Evolutionary conservation across 768 basidiomycete species (phyloP), one percentile per base, ranked within the genome.

Genomic region (Tephrocybe sp.): DNA sequence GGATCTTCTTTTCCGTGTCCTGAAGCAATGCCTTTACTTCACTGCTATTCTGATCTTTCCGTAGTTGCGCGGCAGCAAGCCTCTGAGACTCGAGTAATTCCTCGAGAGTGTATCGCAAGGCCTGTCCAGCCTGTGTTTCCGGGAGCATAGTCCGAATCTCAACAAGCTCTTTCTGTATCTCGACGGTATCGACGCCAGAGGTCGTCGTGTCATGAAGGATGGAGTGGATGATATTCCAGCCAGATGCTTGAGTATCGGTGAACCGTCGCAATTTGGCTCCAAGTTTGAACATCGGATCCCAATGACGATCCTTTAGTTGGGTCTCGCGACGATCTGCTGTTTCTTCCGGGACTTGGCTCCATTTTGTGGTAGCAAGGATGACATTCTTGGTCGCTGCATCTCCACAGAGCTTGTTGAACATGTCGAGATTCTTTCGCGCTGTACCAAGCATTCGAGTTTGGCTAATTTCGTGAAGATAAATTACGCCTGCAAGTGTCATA

Each of bases 301-400:
- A 76, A 47, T 67, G 74, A 13, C 51, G 59, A 19, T 38, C 31
- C 38, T 48, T 39, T 16, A 72, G 61, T 44, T 71, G 56, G 16
- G 45, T 26, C 43, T 68, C 69, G 14, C 72, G 62, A 35, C 35
- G 39, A 17, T 54, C 34, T 3, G 66, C 70, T 3, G 58, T 50
- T 0, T 23, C 39, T 4, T n/a, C 26, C 0, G 56, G 56, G 13
- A 68, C 56, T 33, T 61, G 60, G 52, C 67, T 67, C 72, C 72
- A 75, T 66, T 70, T 72, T 11, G 72, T 72, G 16, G 55, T 56
- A 17, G 52, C 30, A 14, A 56, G 55, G 33, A 53, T 49, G 16
- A 56, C 49, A 38, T 48, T 45, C 6, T 34, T 39, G 14, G 38
- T 38, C 13, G 55, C 52, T 4, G 45, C 34, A 13, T 43, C 39